phyloP scores from a whole-genome alignment of 2,329 filamentous ascomycete species.

The Colletotrichum coccodes region DNA sequence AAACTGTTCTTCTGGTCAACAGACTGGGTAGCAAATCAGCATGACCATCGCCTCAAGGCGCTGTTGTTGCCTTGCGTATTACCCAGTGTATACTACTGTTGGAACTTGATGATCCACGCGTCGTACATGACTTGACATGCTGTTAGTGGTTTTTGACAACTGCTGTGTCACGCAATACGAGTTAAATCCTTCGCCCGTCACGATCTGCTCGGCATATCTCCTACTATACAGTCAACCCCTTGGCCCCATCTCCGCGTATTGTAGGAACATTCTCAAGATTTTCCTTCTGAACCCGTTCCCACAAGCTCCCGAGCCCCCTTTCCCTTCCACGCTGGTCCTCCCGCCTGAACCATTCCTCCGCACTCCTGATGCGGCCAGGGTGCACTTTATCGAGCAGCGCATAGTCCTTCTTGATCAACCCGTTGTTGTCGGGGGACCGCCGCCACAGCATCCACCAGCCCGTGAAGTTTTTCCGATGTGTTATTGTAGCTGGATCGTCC shows the following conservation, averaged over 20 bases:
- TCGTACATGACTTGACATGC: too few relatives aligned
- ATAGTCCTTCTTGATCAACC: background rate
- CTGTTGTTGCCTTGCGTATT: too few relatives aligned
- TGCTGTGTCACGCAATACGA: too few relatives aligned
- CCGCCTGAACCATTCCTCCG: background rate
- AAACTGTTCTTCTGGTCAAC: too few relatives aligned
- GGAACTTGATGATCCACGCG: too few relatives aligned
- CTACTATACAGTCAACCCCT: background rate
- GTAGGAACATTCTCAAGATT: background rate
- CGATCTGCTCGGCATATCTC: too few relatives aligned
- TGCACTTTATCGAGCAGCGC: background rate
- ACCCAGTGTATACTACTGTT: too few relatives aligned
- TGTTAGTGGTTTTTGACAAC: too few relatives aligned
- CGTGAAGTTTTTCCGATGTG: background rate
- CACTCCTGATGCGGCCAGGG: background rate
- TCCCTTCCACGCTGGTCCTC: background rate
- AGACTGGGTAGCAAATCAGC: too few relatives aligned
- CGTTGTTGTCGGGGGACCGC: background rate
- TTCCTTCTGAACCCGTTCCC: background rate
- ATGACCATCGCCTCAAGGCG: too few relatives aligned
- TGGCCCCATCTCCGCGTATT: background rate
- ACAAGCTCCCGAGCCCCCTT: background rate
- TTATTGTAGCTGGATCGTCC: slow-evolving; percentile 43
- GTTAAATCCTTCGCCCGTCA: too few relatives aligned
- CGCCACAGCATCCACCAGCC: background rate